Percentiles rank a stretch among this genome's conserved stretches.
Conservation (phyloP, 805 yeast species). For the Zygotorulaspora florentina region DNA sequence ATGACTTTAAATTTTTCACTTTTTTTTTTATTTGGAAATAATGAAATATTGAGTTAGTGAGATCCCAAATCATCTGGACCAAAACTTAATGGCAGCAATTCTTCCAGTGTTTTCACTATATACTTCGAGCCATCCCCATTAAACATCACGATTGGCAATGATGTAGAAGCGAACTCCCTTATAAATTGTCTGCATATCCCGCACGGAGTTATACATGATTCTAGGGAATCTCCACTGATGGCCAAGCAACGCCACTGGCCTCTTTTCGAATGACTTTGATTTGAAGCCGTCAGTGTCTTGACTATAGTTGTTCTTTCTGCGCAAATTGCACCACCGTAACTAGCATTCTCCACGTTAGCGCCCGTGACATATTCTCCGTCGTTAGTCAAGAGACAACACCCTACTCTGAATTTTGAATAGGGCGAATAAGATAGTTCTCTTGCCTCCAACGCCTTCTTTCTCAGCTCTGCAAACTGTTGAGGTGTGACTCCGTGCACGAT, state of each 20-base stretch:
- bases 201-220: conserved; percentile 72
- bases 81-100: conserved; percentile 76
- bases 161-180: conserved; percentile 62
- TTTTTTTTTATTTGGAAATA: background rate
- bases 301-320: conserved; percentile 70
- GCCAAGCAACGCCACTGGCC: conserved; percentile 28
- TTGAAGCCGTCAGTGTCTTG: conserved; percentile 43
- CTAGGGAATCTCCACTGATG: conserved; percentile 35
- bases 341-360: conserved; percentile 91
- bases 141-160: conserved; percentile 66
- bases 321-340: conserved; percentile 75
- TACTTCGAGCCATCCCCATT: conserved; percentile 46
- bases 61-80: conserved; percentile 66
- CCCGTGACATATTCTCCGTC: conserved; percentile 55
- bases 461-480: conserved; percentile 29
- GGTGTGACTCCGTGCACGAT: conserved; percentile 16
- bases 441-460: conserved; percentile 34
- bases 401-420: conserved; percentile 55
- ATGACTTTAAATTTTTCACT: background rate
- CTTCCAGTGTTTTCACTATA: conserved; percentile 47
- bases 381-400: conserved; percentile 62
- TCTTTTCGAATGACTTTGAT: background rate
- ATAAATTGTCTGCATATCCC: conserved; percentile 92
- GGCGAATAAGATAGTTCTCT: conserved; percentile 45
- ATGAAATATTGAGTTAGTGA: background rate